Conservation (phyloP, 352 stramenopile genomes). For the Globisporangium nagaii region DNA sequence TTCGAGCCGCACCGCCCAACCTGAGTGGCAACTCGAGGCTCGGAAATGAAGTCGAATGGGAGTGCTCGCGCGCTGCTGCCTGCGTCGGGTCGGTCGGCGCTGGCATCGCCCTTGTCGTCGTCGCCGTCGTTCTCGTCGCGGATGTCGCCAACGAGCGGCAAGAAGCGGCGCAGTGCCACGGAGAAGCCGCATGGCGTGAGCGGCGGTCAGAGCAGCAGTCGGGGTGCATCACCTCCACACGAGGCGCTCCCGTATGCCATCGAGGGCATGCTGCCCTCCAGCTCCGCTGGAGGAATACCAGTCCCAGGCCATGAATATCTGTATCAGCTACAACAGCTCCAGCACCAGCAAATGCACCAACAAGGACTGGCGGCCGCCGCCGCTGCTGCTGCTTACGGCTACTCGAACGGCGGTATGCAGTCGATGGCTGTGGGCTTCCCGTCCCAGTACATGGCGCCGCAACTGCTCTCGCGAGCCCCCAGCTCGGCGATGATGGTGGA, state of each 20-base stretch:
- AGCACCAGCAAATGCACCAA: conserved; percentile 30
- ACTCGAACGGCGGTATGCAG: conserved; percentile 12
- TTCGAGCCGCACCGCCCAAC: neutral
- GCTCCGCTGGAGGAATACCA: neutral
- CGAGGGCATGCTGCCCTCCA: conserved; percentile 3
- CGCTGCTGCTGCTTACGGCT: conserved; percentile 20
- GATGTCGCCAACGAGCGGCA: conserved; percentile 20
- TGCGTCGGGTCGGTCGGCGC: neutral
- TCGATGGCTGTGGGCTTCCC: conserved; percentile 14
- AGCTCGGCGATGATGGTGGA: conserved; percentile 4
- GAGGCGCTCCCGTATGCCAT: conserved; percentile 4
- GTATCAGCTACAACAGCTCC: conserved; percentile 47
- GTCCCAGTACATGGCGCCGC: conserved; percentile 8
- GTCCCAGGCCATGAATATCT: conserved; percentile 22
- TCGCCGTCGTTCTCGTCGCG: conserved; percentile 10
- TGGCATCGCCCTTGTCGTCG: conserved; percentile 17
- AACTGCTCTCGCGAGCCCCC: conserved; percentile 3
- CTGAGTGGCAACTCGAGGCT: neutral
- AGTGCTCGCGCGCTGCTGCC: conserved; percentile 21
- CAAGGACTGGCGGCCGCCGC: conserved; percentile 21
- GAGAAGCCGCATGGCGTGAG: conserved; percentile 7
- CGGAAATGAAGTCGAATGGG: conserved; percentile 19
- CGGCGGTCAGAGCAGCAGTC: conserved; percentile 7
- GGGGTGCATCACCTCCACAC: neutral
- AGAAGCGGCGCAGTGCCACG: conserved; percentile 5